Evolutionary conservation across 2,329 filamentous ascomycete species (phyloP), one percentile per base, ranked within the genome.

Genomic region (Penicillium crustosum): DNA sequence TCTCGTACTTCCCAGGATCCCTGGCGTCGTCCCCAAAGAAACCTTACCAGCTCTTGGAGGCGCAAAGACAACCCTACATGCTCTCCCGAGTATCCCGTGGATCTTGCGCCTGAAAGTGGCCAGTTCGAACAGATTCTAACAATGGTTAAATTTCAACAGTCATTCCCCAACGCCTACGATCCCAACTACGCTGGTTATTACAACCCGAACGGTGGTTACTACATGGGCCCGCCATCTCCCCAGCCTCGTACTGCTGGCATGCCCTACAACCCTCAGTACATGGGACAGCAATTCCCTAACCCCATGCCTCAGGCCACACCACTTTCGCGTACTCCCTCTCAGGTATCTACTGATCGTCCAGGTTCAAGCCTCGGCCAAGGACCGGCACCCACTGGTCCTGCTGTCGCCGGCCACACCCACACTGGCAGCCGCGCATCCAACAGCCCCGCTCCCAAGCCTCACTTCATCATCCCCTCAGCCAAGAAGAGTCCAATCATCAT

Each of bases 241-340:
- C 77, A 79, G 55, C 75, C 77, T 17, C 75, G 74, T 27, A 76
- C 80, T 69, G 77, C 80, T 69, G 77, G 80, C 62, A 77, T 82
- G 69, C 78, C 82, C 57, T 76, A 80, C 73, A 78, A 73, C 61
- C 77, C 77, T 54, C 78, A 79, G 75, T 75, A 55, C 81, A 57
- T 57, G 55, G 55, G 55, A 33, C 36, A 53, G n/a, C 55, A 57
- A 41, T 57, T 47, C 55, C 49, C 55, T 23, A 52, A 41, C 13
- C 75, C 72, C 55, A 77, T 77, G 62, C 84, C 80, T 60, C 84
- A 89, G 73, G 82, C 87, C 61, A 78, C 84, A 57, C 78, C 79
- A 41, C 93, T 96, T 89, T 94, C 93, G 2, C 88, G 93, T 66
- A 92, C 86, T 60, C 85, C 89, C 2, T 95, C 91, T 2, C 90